Base-by-base conservation (phyloP, 176 grass and related monocot species). In the Phragmites australis region DNA sequence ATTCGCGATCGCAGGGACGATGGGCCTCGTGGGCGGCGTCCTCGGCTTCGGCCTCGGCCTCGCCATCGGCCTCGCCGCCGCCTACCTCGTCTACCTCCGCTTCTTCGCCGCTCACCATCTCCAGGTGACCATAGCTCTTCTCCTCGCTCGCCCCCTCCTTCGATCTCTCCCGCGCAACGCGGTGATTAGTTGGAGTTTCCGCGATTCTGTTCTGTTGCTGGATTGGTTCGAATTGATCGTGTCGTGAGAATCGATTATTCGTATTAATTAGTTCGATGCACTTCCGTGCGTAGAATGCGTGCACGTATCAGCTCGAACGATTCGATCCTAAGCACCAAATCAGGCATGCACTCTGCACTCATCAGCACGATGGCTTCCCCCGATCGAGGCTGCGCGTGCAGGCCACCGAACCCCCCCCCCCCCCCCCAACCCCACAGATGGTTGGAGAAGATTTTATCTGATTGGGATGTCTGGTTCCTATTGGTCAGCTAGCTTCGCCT, bases 11-110 rank as follows among this genome's bases (percentile, higher is more conserved):
- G 53, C 68, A n/a, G 63, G 9, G 1, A 27, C 30, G 74, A 88
- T 83, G 86, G 86, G 86, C 11, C 66, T 88, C 58, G 46, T 76
- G 19, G 82, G 87, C 63, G 77, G 76, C 54, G 1, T 85, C 70
- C 2, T 84, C 53, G 87, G 87, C 70, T 84, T 89, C 76, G 40
- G 11, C 44, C 19, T 89, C 87, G 87, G 87, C 76, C 69, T 84
- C 76, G 52, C 76, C 60, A 37, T 88, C 53, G 81, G 87, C 7
- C 63, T 89, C 54, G 63, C 63, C 76, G 82, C 70, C 70, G 63
- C 87, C 0, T 85, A 70, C 82, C 47, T 89, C 77, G 37, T 76
- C 82, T 70, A 85, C 82, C 70, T 85, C 77, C 87, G 76, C 77
- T 76, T 47, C 77, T 19, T 85, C 70, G 52, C 63, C 16, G 62